phyloP scores from a whole-genome alignment of 2,329 filamentous ascomycete genomes.

The Pestalotiopsis sp. region DNA sequence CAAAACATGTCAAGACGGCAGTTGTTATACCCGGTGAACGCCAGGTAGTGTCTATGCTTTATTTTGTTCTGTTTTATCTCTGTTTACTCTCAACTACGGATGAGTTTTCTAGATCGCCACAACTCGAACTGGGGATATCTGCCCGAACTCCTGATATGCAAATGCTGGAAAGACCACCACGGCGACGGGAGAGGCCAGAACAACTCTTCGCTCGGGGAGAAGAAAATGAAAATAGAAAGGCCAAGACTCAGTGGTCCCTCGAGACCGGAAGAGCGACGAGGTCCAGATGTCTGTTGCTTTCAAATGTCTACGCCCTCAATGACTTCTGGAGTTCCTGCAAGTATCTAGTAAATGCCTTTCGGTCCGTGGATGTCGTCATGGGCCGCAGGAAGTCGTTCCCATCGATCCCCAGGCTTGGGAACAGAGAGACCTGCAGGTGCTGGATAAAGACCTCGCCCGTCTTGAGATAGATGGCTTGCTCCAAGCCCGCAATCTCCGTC shows the following conservation, averaged over 20 bases:
- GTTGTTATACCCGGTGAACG: too few relatives aligned
- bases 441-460: constrained; percentile 81
- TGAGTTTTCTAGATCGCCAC: background rate
- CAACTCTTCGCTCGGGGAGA: background rate
- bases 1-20: too few relatives aligned
- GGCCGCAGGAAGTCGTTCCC: constrained; percentile 61
- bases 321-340: constrained; percentile 51
- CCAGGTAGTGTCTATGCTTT: background rate
- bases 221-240: background rate
- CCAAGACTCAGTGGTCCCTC: background rate
- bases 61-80: background rate
- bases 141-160: constrained; percentile 9
- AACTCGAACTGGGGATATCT: constrained; percentile 6
- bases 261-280: background rate
- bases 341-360: constrained; percentile 66
- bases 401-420: constrained; percentile 66
- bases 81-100: background rate
- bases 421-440: constrained; percentile 65
- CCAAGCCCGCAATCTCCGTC: constrained; percentile 81
- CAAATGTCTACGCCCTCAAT: constrained; percentile 11
- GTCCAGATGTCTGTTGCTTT: background rate
- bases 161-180: constrained; percentile 6
- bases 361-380: constrained; percentile 61
- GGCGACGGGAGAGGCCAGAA: background rate
- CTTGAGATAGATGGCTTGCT: constrained; percentile 89